Percentiles rank a stretch among this genome's conserved stretches.
Conservation (phyloP, 345 rosid species). For the Corchorus olitorius region DNA sequence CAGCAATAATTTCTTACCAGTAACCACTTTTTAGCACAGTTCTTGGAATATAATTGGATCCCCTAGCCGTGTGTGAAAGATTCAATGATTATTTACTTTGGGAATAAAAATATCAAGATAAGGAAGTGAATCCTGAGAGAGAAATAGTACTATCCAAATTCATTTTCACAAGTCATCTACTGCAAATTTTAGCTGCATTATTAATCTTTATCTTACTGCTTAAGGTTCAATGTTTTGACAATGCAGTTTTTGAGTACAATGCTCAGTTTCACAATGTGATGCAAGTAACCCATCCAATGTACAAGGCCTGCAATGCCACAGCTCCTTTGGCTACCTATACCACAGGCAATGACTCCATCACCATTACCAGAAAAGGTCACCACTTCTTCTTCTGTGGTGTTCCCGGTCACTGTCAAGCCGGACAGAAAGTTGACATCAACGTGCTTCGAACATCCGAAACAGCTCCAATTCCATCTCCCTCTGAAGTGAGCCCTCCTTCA, state of each 20-base stretch:
- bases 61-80: not conserved
- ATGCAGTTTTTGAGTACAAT: slow-evolving; percentile 73
- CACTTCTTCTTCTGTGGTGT: slow-evolving; percentile 90
- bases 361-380: slow-evolving; percentile 69
- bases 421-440: slow-evolving; percentile 90
- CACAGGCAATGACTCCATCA: slow-evolving; percentile 85
- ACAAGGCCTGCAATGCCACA: slow-evolving; percentile 73
- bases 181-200: not conserved
- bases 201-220: not conserved
- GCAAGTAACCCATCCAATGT: slow-evolving; percentile 80
- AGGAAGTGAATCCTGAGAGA: not conserved
- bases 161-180: not conserved
- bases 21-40: not conserved
- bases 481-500: slow-evolving; percentile 33
- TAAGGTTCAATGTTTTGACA: slow-evolving; percentile 13
- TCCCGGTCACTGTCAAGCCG: slow-evolving; percentile 87
- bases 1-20: not conserved
- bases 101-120: not conserved
- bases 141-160: not conserved
- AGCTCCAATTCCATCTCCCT: slow-evolving; percentile 45
- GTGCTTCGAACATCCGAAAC: slow-evolving; percentile 37
- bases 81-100: not conserved
- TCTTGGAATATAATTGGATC: not conserved
- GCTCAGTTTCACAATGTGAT: slow-evolving; percentile 90
- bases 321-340: slow-evolving; percentile 83